Percentiles rank a stretch among this genome's conserved stretches.
phyloP scores from a whole-genome alignment of 2,329 filamentous ascomycete genomes.

The Cladosporium sp. region DNA sequence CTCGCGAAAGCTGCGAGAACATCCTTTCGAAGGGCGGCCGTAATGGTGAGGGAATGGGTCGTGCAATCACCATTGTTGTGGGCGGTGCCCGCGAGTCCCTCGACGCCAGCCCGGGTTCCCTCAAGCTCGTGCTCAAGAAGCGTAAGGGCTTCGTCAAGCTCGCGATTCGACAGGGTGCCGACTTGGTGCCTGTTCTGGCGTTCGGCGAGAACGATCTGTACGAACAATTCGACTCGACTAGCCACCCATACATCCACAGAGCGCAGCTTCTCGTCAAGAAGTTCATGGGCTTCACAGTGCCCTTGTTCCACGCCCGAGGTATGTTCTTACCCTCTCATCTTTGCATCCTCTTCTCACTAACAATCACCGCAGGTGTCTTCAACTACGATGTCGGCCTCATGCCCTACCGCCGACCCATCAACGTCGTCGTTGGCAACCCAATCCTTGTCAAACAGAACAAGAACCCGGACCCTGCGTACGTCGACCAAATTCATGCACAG shows the following conservation, averaged over 20 bases:
- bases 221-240: conserved; percentile 76
- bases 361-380: conserved; percentile 65
- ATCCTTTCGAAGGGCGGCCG: conserved; percentile 75
- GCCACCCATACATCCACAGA: conserved; percentile 76
- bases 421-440: conserved; percentile 84
- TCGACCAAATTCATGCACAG: conserved; percentile 74
- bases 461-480: conserved; percentile 70
- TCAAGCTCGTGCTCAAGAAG: conserved; percentile 76
- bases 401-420: conserved; percentile 85
- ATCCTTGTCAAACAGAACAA: conserved; percentile 66
- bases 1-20: conserved; percentile 88
- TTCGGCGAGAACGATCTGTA: conserved; percentile 98
- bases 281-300: conserved; percentile 86
- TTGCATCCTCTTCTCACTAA: not conserved
- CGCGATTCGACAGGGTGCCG: conserved; percentile 86
- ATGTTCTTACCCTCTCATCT: not conserved
- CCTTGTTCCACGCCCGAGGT: conserved; percentile 76
- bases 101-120: conserved; percentile 74
- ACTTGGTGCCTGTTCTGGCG: conserved; percentile 85
- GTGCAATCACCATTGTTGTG: conserved; percentile 94
- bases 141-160: conserved; percentile 94
- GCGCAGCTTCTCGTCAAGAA: conserved; percentile 83
- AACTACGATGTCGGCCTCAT: conserved; percentile 97
- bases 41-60: conserved; percentile 81
- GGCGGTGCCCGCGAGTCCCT: conserved; percentile 91